Evolutionary conservation across 768 basidiomycete genomes (phyloP), one percentile per base, ranked within the genome.

Genomic region (Boletus patriciae): DNA sequence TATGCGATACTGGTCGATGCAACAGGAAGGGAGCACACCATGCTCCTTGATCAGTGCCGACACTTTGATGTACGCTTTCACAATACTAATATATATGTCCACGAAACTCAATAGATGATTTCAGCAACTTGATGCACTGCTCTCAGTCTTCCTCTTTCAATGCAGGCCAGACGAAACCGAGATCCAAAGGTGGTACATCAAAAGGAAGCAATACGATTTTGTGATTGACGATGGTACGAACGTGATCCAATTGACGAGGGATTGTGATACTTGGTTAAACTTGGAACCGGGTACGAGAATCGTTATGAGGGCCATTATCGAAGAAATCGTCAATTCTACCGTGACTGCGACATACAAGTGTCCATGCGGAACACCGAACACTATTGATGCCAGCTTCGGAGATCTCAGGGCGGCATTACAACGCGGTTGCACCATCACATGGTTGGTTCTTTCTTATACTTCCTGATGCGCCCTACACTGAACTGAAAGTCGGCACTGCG

Each of bases 131-230:
- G 18, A 49, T 45, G 16, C 8, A 16, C 38, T 52, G 50, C 36
- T 58, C 5, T 4, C 0, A 12, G 50, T 12, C 3, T 13, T 15
- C 13, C 54, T 51, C 10, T 19, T 25, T 34, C 44, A 29, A 13
- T 40, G 58, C 12, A 34, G 29, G 4, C 36, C 50, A 10, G 55
- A 58, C 10, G 41, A 58, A 46, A 44, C 21, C 13, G 19, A 45
- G 19, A 15, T 38, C 3, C 55, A 46, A 13, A 23, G 12, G 29
- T 52, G 58, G 58, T 59, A 58, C n/a, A 52, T 52, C 0, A 19
- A 47, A 7, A 27, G 34, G 16, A 51, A 47, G 29, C 50, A 13
- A 25, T 52, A 58, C 2, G 41, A 58, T 19, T 58, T 59, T 10
- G 42, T 58, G 15, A 38, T 58, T 10, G 52, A 52, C 6, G 33